Evolutionary conservation across 2,329 filamentous ascomycete species (phyloP), one percentile per base, ranked within the genome.

Genomic region (Ophiostoma novo-ulmi): DNA sequence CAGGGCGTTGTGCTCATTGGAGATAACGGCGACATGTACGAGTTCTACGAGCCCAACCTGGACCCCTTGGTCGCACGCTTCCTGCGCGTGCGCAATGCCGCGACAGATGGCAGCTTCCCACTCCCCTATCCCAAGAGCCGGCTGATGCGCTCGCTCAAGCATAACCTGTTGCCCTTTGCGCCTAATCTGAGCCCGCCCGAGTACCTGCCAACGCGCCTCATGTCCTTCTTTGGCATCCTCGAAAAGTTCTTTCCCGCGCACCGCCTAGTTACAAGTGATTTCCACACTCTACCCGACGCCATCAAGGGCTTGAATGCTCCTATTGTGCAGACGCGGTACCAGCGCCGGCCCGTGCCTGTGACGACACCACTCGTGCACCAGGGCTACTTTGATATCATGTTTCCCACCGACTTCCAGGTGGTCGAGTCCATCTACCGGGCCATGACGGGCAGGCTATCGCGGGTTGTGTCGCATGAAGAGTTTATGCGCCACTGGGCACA

Each of bases 381-480:
- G 82, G 96, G 95, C 65, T 98, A 97, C 81, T 99, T 99, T 78
- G 96, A 99, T 78, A 97, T 99, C 76, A 89, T 99, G 78, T 99
- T 99, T 82, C 95, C 95, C 0, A 99, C 95, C 13, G 91, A 99
- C 80, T 99, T 99, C 78, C 85, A 87, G 73, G 90, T 97, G 75
- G 90, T 95, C 80, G 93, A 98, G 80, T 89, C 93, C 76, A 88
- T 98, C 75, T 99, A 99, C 81, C 89, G 92, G 70, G 93, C 93
- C 73, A 88, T 98, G 76, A 99, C 95, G 0, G 94, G 94, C 41
- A 95, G 96, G 78, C 83, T 98, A 76, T 97, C 94, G 2, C 87
- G 91, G 69, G 92, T 97, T 69, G 86, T 89, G 78, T 88, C 90
- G 52, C 95, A 99, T 77, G 93, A 94, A 78, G 92, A 96, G 74